Percentiles rank a stretch among this genome's conserved stretches.
These are phyloP conservation scores for Candida smagusa DNA, from an alignment of 1,139 yeast species.

Conservation along the genomic window DNA sequence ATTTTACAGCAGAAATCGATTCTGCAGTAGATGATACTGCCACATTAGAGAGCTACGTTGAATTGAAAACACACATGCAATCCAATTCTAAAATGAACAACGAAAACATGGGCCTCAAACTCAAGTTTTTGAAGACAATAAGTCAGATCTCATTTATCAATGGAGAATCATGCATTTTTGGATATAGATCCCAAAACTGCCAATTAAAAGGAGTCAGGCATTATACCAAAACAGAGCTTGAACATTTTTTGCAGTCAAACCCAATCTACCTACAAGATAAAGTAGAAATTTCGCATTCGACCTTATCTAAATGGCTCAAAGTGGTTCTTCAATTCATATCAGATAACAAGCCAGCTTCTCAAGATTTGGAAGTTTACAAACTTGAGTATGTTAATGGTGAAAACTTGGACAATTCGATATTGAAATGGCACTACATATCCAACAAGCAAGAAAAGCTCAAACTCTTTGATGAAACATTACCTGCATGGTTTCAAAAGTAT, in stretches of 20 bases:
- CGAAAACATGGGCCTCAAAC: slow-evolving; percentile 10
- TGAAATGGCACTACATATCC: slow-evolving; percentile 4
- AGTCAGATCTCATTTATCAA: slow-evolving; percentile 22
- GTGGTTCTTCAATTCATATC: slow-evolving; percentile 14
- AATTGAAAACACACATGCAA: slow-evolving; percentile 21
- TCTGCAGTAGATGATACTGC: slow-evolving; percentile 10
- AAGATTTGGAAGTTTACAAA: slow-evolving; percentile 4
- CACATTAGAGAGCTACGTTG: slow-evolving; percentile 17
- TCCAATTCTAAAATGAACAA: slow-evolving; percentile 6
- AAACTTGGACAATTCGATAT: slow-evolving; percentile 2
- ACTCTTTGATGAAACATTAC: slow-evolving; percentile 13
- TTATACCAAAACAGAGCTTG: slow-evolving; percentile 15
- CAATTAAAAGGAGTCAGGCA: slow-evolving; percentile 17
- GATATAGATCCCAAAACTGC: slow-evolving; percentile 18
- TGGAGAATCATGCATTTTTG: slow-evolving; percentile 17
- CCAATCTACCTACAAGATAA: slow-evolving; percentile 13
- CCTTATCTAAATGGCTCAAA: slow-evolving; percentile 18
- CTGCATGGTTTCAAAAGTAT: slow-evolving; percentile 18
- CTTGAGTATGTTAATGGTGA: slow-evolving; percentile 4
- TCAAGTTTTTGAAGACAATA: slow-evolving; percentile 13
- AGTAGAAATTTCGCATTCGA: slow-evolving; percentile 13
- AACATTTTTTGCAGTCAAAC: slow-evolving; percentile 10
- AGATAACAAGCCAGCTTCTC: slow-evolving; percentile 2
- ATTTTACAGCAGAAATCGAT: slow-evolving; percentile 26
- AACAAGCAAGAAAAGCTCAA: slow-evolving; percentile 3